Evolutionary conservation across 1,284 basidiomycete genomes (phyloP).

Genomic region (Laetiporus sulphureus): DNA sequence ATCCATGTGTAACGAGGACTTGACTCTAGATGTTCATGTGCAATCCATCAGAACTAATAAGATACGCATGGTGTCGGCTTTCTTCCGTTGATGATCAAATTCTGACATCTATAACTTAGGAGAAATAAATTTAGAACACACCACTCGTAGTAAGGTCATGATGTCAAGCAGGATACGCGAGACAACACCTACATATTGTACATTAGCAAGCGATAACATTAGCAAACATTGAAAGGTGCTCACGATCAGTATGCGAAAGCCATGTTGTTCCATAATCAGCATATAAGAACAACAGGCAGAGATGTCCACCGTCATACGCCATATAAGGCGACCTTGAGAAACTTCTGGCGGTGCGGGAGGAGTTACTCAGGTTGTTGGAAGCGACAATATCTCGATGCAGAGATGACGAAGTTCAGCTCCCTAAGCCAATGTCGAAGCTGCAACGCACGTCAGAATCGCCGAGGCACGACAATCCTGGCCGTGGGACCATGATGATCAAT

Average conservation of each 20-base stretch:
- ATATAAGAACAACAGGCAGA: too few relatives aligned
- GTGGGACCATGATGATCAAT: neutral
- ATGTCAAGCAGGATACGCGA: too few relatives aligned
- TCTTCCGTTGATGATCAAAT: too few relatives aligned
- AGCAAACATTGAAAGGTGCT: neutral
- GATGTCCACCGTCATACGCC: conserved; percentile 10
- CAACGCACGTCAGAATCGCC: neutral
- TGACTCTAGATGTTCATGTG: too few relatives aligned
- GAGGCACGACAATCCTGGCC: neutral
- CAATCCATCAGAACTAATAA: too few relatives aligned
- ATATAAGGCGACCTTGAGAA: conserved; percentile 10
- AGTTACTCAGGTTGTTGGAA: conserved; percentile 10
- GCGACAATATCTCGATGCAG: conserved; percentile 4
- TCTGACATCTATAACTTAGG: too few relatives aligned
- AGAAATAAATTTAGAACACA: too few relatives aligned
- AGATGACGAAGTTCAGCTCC: conserved; percentile 6
- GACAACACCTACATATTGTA: too few relatives aligned
- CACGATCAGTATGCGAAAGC: conserved; percentile 3
- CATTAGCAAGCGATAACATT: neutral
- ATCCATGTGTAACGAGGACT: too few relatives aligned
- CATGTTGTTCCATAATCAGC: too few relatives aligned
- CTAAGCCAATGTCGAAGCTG: conserved; percentile 4
- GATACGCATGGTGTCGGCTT: too few relatives aligned
- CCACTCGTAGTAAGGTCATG: too few relatives aligned
- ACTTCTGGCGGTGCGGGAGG: conserved; percentile 7